These are phyloP conservation scores for Phytophthora pistaciae DNA, from an alignment of 352 stramenopile genomes.

Conservation along the genomic window DNA sequence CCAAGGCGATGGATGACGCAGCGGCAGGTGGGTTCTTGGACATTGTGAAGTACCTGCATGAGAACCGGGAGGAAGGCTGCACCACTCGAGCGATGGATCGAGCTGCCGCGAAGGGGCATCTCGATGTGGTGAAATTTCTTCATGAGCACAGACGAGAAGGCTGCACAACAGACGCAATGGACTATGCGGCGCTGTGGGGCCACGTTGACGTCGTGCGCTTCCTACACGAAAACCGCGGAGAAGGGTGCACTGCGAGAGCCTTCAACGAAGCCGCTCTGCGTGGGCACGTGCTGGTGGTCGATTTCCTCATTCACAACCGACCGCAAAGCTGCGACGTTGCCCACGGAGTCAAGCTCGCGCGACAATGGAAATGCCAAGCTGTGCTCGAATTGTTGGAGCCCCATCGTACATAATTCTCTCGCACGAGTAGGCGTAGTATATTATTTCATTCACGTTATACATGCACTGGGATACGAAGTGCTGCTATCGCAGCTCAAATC, in stretches of 20 bases:
- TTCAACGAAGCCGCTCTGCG: slow-evolving; percentile 58
- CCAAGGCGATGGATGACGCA: slow-evolving; percentile 42
- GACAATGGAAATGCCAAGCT: slow-evolving; percentile 44
- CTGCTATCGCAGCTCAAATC: too few species aligned
- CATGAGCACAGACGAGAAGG: slow-evolving; percentile 37
- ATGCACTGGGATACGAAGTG: too few species aligned
- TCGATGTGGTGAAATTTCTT: slow-evolving; percentile 39
- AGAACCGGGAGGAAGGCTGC: slow-evolving; percentile 38
- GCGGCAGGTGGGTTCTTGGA: slow-evolving; percentile 33
- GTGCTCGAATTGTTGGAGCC: slow-evolving; percentile 30
- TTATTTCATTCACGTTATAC: not conserved
- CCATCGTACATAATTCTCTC: not conserved
- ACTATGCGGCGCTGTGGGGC: slow-evolving; percentile 53
- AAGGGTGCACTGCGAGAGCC: slow-evolving; percentile 60
- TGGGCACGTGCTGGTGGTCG: slow-evolving; percentile 51
- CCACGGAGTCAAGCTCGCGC: slow-evolving; percentile 54
- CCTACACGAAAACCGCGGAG: slow-evolving; percentile 58
- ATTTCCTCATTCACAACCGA: slow-evolving; percentile 47
- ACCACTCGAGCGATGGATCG: slow-evolving; percentile 39
- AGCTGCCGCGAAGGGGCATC: slow-evolving; percentile 38
- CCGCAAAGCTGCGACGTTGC: slow-evolving; percentile 44
- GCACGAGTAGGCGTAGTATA: not conserved
- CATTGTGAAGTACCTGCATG: slow-evolving; percentile 40
- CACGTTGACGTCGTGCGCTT: slow-evolving; percentile 58
- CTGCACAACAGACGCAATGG: slow-evolving; percentile 68